These are phyloP conservation scores for Cetraspora pellucida DNA, from an alignment of 192 early-diverging fungal species.

Conservation along the genomic window DNA sequence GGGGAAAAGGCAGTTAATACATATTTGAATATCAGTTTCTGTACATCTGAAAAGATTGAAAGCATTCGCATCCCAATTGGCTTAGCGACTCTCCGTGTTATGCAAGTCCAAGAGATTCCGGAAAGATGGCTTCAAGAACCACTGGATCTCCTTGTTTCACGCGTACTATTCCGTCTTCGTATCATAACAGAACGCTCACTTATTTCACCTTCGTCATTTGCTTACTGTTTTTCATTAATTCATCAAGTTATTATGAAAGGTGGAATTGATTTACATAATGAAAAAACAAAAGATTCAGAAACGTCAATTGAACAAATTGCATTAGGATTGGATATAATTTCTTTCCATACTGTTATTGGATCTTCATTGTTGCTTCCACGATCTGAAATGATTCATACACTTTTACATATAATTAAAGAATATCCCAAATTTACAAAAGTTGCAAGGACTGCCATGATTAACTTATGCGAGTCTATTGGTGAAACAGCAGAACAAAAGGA, in stretches of 20 bases:
- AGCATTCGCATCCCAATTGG: slow-evolving; percentile 47
- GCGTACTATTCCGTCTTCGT: slow-evolving; percentile 70
- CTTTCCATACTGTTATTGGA: slow-evolving; percentile 60
- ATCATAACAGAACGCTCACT: slow-evolving; percentile 58
- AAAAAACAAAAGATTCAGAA: slow-evolving; percentile 47
- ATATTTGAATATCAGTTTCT: slow-evolving; percentile 54
- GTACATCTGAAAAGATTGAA: slow-evolving; percentile 46
- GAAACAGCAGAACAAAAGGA: slow-evolving; percentile 53
- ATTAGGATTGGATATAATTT: slow-evolving; percentile 65
- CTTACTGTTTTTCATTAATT: slow-evolving; percentile 68
- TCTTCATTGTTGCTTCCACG: slow-evolving; percentile 61
- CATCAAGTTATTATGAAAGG: slow-evolving; percentile 61
- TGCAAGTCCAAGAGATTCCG: slow-evolving; percentile 49
- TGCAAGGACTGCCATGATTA: slow-evolving; percentile 55
- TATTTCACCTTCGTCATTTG: slow-evolving; percentile 64
- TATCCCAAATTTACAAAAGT: slow-evolving; percentile 59
- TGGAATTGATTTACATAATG: slow-evolving; percentile 53
- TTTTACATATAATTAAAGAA: slow-evolving; percentile 65
- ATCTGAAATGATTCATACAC: slow-evolving; percentile 61
- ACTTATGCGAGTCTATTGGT: slow-evolving; percentile 52
- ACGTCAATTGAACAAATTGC: slow-evolving; percentile 65
- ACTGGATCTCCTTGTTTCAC: slow-evolving; percentile 54
- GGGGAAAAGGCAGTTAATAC: slow-evolving; percentile 61
- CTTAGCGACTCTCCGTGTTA: slow-evolving; percentile 54
- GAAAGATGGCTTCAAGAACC: slow-evolving; percentile 52